Evolutionary conservation across 2,329 filamentous ascomycete species (phyloP).

Genomic region (Colletotrichum noveboracense): DNA sequence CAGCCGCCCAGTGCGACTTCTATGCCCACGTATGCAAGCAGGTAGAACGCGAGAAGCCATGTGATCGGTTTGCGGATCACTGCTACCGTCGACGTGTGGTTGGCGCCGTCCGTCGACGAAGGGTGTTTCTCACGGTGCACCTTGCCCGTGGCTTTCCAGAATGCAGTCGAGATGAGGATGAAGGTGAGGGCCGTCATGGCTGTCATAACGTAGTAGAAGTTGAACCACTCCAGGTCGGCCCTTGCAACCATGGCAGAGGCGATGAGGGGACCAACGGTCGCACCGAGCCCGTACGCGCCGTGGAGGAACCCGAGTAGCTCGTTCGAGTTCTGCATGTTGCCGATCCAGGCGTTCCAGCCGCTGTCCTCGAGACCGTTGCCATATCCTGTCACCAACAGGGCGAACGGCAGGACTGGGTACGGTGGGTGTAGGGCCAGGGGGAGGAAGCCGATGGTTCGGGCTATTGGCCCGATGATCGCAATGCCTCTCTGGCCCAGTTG

Average conservation of each 20-base stretch:
- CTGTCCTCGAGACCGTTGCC: slow-evolving; percentile 73
- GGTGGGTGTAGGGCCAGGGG: slow-evolving; percentile 71
- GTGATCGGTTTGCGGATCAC: slow-evolving; percentile 61
- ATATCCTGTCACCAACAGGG: slow-evolving; percentile 70
- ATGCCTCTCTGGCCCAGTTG: slow-evolving; percentile 74
- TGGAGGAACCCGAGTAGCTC: slow-evolving; percentile 77
- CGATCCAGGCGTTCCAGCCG: slow-evolving; percentile 66
- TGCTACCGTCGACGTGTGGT: slow-evolving; percentile 46
- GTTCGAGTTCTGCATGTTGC: slow-evolving; percentile 75
- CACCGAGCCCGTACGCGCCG: slow-evolving; percentile 74
- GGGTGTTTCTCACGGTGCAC: slow-evolving; percentile 53
- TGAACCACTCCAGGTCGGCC: slow-evolving; percentile 68
- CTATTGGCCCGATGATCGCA: slow-evolving; percentile 66
- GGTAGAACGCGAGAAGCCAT: slow-evolving; percentile 76
- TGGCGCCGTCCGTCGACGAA: slow-evolving; percentile 37
- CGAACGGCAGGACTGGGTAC: slow-evolving; percentile 68
- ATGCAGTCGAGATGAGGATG: slow-evolving; percentile 54
- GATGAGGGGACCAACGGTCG: slow-evolving; percentile 71
- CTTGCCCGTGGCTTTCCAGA: slow-evolving; percentile 67
- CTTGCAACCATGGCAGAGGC: slow-evolving; percentile 76
- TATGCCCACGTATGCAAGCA: slow-evolving; percentile 79
- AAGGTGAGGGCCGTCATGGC: slow-evolving; percentile 63
- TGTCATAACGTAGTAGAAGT: slow-evolving; percentile 79
- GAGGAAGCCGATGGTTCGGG: slow-evolving; percentile 69
- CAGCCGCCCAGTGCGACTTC: slow-evolving; percentile 79